Base-by-base conservation (phyloP, 768 basidiomycete species). In the Suillus subalutaceus region DNA sequence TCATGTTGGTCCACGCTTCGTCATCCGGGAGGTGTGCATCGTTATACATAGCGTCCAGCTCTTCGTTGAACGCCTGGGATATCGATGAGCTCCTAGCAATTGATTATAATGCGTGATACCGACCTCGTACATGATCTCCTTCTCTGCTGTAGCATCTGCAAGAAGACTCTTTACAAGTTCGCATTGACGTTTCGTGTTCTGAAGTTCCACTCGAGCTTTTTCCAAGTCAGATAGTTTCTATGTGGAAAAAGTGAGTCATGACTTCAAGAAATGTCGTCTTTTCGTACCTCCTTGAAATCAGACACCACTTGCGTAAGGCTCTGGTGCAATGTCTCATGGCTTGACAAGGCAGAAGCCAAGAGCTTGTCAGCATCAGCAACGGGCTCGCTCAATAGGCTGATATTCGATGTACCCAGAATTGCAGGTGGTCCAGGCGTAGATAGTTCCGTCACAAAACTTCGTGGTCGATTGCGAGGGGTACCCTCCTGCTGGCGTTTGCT, bases 101-200 rank as follows among this genome's bases (percentile, higher is more conserved):
- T 52, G 1, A 69, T 64, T 26, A 32, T 37, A 35, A 35, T n/a
- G 41, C 40, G n/a, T 23, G 8, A 30, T 30, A 73, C 84, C 71
- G 50, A 95, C 94, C 83, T 95, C 92, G 69, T 96, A 96, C 86
- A 97, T 91, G 75, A 94, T 92, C 72, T 96, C 93, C 77, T 96
- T 92, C 80, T 97, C 96, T 2, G 88, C 84, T 10, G 90, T 91
- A 40, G 88, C 86, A 72, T 96, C 92, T 20, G 85, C 83, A 16
- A 94, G 81, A 37, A 96, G 82, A 69, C 86, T 87, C 76, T 93
- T 93, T 4, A 95, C 86, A 37, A 94, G 79, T 70, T 92, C 93
- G 67, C 88, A 90, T 74, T 93, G 91, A 20, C 91, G 85, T 69
- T 85, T 90, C 20, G 86, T 77, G 68, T 85, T 88, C 72, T 89